Conservation (phyloP, 2,329 filamentous ascomycete genomes). For the Colletotrichum salicis region DNA sequence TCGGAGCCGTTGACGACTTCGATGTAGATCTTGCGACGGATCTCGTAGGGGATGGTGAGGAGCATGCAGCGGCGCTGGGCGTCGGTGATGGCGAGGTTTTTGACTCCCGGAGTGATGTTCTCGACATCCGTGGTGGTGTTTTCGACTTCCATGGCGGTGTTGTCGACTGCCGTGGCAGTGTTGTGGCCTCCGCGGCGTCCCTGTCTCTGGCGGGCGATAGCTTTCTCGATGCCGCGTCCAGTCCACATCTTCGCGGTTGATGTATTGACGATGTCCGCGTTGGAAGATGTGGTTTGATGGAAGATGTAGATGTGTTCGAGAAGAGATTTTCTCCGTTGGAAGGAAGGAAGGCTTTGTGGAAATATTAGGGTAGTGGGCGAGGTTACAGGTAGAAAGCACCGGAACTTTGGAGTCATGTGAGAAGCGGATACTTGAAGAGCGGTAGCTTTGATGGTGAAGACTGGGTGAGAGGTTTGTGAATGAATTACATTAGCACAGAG, state of each 20-base stretch:
- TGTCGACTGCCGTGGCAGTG: too few relatives aligned
- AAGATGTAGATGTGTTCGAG: neutral
- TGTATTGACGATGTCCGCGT: neutral
- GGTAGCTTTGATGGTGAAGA: neutral
- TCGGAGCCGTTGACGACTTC: neutral
- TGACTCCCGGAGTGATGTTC: neutral
- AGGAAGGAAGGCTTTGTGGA: neutral
- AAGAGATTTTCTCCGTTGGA: neutral
- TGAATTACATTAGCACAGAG: neutral
- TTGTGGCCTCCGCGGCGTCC: too few relatives aligned
- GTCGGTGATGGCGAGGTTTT: neutral
- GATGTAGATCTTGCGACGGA: neutral
- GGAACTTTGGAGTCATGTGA: neutral
- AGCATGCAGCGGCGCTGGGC: neutral
- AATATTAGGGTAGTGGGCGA: neutral
- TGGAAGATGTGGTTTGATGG: too few relatives aligned
- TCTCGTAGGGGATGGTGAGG: neutral
- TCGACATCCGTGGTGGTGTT: too few relatives aligned
- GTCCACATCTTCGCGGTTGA: neutral
- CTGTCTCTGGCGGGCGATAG: too few relatives aligned
- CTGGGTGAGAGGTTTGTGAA: neutral
- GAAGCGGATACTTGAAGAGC: neutral
- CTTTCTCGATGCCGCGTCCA: too few relatives aligned
- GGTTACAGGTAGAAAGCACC: neutral
- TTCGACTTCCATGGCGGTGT: too few relatives aligned